Evolutionary conservation across 305 asterid species (phyloP).

Genomic region (Stenogyne calaminthoides): DNA sequence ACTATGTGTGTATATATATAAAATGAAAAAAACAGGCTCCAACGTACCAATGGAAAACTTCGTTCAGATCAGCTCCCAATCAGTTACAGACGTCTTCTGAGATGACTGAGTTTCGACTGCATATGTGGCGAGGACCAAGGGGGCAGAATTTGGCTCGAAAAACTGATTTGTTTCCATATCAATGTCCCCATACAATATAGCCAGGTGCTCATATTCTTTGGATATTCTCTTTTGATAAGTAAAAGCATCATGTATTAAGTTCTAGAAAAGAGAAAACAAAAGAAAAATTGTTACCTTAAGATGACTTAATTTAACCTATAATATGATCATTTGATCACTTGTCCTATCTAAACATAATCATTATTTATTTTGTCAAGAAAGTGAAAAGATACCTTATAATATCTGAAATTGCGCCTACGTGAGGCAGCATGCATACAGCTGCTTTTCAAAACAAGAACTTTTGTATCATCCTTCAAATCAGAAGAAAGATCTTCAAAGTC

Average conservation of each 20-base stretch:
- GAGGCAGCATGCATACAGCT: slow-evolving; percentile 36
- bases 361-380: background rate
- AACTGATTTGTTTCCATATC: slow-evolving; percentile 44
- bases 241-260: slow-evolving; percentile 59
- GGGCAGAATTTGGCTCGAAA: slow-evolving; percentile 27
- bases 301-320: background rate
- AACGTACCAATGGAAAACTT: background rate
- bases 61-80: slow-evolving; percentile 71
- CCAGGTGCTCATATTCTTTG: slow-evolving; percentile 73
- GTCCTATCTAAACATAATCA: background rate
- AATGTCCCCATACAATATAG: slow-evolving; percentile 61
- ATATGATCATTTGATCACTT: background rate
- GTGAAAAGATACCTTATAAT: slow-evolving; percentile 56
- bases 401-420: slow-evolving; percentile 50
- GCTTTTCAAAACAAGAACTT: slow-evolving; percentile 26
- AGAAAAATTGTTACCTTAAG: background rate
- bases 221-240: slow-evolving; percentile 63
- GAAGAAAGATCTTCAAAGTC: slow-evolving; percentile 56
- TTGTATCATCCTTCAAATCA: slow-evolving; percentile 36
- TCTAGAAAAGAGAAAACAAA: slow-evolving; percentile 26
- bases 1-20: too few species aligned
- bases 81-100: slow-evolving; percentile 34
- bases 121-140: slow-evolving; percentile 27
- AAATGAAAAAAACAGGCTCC: too few species aligned
- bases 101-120: slow-evolving; percentile 30